Evolutionary conservation across 768 basidiomycete genomes (phyloP), one percentile per base, ranked within the genome.

Genomic region (Calocera viscosa): DNA sequence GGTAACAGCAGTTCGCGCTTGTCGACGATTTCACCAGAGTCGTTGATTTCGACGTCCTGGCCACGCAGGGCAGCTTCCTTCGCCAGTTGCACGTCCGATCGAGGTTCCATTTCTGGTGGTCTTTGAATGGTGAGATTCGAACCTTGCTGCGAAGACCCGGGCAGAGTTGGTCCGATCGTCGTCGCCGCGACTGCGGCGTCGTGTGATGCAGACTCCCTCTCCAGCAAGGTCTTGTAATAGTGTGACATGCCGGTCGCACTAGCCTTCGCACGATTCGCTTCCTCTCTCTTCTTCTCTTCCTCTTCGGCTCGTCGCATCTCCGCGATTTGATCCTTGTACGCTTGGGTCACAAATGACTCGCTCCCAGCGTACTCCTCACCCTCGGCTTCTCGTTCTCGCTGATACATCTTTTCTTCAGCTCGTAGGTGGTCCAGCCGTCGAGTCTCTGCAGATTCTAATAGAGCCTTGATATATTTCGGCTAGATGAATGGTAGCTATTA

Each of bases 371-470:
- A 99, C 75, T 93, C 84, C 69, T 94, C 94, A 0, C 96, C 96
- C 77, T 99, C 96, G 22, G 82, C 78, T 77, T 94, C 91, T 24
- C 96, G 84, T 75, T 98, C 96, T 49, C 84, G 82, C 74, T 94
- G 90, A 74, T 97, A 88, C 89, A 95, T 89, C 81, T 98, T 97
- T 77, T 98, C 95, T 76, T 99, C 96, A 0, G 96, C 96, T 65
- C 94, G 82, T 12, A 98, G 77, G 72, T 91, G 83, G 75, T 99
- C 96, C 63, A 95, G 75, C 72, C 87, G 85, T 28, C 96, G 83
- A 30, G 92, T 92, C n/a, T 86, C 85, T 32, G 96, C 94, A 8
- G 91, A 84, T 17, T 79, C 77, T 1, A 98, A 79, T 35, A 98
- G 82, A 28, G 82, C 84, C 40, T 82, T 82, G 65, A 98, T 96